These are phyloP conservation scores for Wickerhamiella hasegawae DNA, from an alignment of 805 yeast genomes.

Conservation along the genomic window DNA sequence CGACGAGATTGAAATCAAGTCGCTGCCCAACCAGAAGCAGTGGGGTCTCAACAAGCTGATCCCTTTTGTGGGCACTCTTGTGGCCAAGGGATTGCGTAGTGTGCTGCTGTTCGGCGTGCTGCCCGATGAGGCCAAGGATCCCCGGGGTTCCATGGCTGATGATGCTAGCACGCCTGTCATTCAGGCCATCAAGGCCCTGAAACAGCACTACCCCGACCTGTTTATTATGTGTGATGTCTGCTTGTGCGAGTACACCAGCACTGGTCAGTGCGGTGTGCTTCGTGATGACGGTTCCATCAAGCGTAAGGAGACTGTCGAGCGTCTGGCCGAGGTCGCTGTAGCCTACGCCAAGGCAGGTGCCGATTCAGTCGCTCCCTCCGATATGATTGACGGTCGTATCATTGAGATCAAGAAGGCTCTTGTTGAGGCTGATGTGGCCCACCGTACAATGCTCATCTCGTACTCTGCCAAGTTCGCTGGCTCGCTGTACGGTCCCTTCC, in stretches of 20 bases:
- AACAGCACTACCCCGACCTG: constrained; percentile 56
- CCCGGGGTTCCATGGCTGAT: constrained; percentile 77
- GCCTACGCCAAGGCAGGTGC: constrained; percentile 95
- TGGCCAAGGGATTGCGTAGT: constrained; percentile 65
- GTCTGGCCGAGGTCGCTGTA: constrained; percentile 89
- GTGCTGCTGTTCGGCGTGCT: constrained; percentile 87
- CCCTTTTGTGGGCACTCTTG: constrained; percentile 52
- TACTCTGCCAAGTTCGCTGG: constrained; percentile 93
- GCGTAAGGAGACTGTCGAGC: constrained; percentile 53
- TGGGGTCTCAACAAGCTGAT: constrained; percentile 68
- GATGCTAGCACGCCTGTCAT: constrained; percentile 95
- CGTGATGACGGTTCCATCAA: constrained; percentile 62
- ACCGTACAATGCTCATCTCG: constrained; percentile 77
- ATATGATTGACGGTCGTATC: constrained; percentile 94
- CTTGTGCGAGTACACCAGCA: constrained; percentile 88
- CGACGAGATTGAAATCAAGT: constrained; percentile 56
- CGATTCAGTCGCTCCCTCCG: constrained; percentile 89
- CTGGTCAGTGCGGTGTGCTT: constrained; percentile 95
- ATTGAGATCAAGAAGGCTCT: constrained; percentile 75
- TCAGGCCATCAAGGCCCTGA: constrained; percentile 50
- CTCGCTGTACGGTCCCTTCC: constrained; percentile 84
- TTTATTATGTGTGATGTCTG: constrained; percentile 91
- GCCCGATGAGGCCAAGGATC: constrained; percentile 60
- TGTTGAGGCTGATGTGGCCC: constrained; percentile 67
- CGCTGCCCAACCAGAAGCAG: constrained; percentile 78